phyloP scores from a whole-genome alignment of 2,329 filamentous ascomycete genomes.

The Alternaria panax region DNA sequence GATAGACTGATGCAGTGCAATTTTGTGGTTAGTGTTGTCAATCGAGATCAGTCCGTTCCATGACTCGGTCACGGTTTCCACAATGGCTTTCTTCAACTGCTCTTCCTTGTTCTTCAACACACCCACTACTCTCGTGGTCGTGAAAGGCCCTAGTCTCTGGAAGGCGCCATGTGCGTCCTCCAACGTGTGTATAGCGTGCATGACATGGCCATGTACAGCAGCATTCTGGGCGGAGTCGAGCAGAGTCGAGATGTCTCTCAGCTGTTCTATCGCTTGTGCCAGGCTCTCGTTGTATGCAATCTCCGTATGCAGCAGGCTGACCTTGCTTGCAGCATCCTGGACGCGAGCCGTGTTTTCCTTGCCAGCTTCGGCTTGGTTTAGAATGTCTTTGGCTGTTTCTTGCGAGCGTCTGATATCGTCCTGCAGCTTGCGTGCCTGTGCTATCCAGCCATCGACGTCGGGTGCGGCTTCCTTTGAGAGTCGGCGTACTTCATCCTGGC shows the following conservation, averaged over 20 bases:
- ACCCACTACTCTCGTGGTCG: slow-evolving; percentile 67
- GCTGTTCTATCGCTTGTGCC: slow-evolving; percentile 58
- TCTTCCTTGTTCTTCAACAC: slow-evolving; percentile 71
- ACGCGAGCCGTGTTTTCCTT: slow-evolving; percentile 69
- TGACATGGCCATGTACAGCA: slow-evolving; percentile 55
- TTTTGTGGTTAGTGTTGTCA: slow-evolving; percentile 61
- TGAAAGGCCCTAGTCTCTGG: slow-evolving; percentile 66
- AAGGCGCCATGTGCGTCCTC: slow-evolving; percentile 62
- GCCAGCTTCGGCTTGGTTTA: slow-evolving; percentile 76
- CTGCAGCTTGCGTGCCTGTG: slow-evolving; percentile 82
- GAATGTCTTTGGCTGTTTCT: slow-evolving; percentile 79
- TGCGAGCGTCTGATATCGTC: slow-evolving; percentile 84
- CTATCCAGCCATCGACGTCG: slow-evolving; percentile 86
- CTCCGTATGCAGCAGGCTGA: slow-evolving; percentile 64
- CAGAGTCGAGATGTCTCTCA: slow-evolving; percentile 59
- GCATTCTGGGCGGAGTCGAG: slow-evolving; percentile 58
- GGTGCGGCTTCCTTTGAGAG: slow-evolving; percentile 79
- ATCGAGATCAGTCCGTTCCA: slow-evolving; percentile 75
- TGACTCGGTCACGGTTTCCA: slow-evolving; percentile 70
- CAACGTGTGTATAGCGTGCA: slow-evolving; percentile 58
- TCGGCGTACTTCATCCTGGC: slow-evolving; percentile 72
- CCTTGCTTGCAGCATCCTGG: slow-evolving; percentile 65
- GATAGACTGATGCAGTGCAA: slow-evolving; percentile 64
- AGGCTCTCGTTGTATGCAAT: slow-evolving; percentile 66
- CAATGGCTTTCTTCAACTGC: slow-evolving; percentile 71